A percentile compares a stretch with the other conserved stretches of the same genome.
Evolutionary conservation across 2,329 filamentous ascomycete genomes (phyloP).

Genomic region (Trichoderma hamatum): DNA sequence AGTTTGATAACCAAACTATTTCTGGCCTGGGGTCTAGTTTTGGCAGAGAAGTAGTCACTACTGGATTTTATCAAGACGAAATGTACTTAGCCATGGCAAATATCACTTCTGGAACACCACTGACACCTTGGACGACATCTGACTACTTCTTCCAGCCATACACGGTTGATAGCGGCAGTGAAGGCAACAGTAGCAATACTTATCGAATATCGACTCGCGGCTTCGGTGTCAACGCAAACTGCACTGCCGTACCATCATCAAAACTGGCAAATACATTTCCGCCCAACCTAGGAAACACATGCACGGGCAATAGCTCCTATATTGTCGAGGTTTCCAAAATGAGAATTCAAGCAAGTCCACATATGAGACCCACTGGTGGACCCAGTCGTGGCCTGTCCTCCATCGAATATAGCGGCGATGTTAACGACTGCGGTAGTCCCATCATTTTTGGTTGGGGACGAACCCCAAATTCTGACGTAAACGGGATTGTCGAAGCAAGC

Average conservation of each 20-base stretch:
- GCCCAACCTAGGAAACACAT: background rate
- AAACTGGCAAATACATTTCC: constrained; percentile 9
- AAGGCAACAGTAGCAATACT: background rate
- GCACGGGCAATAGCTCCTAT: background rate
- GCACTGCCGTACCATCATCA: constrained; percentile 24
- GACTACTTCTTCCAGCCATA: constrained; percentile 38
- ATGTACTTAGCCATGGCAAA: constrained; percentile 50
- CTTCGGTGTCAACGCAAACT: constrained; percentile 35
- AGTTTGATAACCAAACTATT: constrained; percentile 34
- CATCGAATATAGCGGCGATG: background rate
- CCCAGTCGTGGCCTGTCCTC: background rate
- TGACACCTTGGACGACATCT: constrained; percentile 55
- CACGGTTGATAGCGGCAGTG: background rate
- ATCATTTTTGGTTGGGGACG: constrained; percentile 34
- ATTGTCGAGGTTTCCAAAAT: background rate
- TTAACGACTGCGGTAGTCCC: constrained; percentile 40
- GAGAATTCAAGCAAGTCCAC: background rate
- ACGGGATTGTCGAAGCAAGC: constrained; percentile 28
- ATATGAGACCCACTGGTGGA: constrained; percentile 16
- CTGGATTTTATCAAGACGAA: constrained; percentile 22
- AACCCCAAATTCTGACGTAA: constrained; percentile 14
- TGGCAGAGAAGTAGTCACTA: too few relatives aligned
- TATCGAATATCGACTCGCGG: constrained; percentile 34
- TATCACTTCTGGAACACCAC: constrained; percentile 42
- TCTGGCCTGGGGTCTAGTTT: background rate